Evolutionary conservation across 2,329 filamentous ascomycete genomes (phyloP).

Genomic region (Phialophora macrospora): DNA sequence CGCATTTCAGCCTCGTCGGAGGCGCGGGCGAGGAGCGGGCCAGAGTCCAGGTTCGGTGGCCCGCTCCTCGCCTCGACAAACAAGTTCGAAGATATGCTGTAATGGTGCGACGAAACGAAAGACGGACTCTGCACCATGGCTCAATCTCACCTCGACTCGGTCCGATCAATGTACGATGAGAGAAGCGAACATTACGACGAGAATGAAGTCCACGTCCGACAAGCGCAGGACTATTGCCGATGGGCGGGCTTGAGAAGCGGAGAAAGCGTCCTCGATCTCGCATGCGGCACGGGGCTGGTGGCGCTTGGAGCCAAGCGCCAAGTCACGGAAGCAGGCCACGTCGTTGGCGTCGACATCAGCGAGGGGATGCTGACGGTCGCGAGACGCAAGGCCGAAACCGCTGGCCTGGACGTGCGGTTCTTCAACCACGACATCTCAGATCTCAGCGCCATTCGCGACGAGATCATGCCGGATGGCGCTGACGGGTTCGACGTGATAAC

Average conservation of each 20-base stretch:
- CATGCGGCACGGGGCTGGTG: conserved; percentile 54
- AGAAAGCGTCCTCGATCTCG: conserved; percentile 52
- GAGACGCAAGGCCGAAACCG: conserved; percentile 20
- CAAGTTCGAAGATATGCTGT: background rate
- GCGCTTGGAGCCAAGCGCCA: conserved; percentile 46
- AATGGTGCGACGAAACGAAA: too few relatives aligned
- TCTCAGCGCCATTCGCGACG: conserved; percentile 8
- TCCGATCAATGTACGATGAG: conserved; percentile 28
- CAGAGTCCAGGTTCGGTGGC: too few relatives aligned
- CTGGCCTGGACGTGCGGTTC: conserved; percentile 16
- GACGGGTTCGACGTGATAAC: conserved; percentile 32
- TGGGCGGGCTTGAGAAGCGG: conserved; percentile 40
- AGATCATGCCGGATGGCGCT: background rate
- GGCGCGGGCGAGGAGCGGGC: too few relatives aligned
- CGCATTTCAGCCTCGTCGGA: conserved; percentile 8
- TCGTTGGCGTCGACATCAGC: conserved; percentile 51
- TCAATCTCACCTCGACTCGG: conserved; percentile 19
- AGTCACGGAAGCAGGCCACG: conserved; percentile 46
- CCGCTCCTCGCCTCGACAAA: background rate
- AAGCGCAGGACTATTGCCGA: conserved; percentile 25
- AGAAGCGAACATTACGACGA: conserved; percentile 29
- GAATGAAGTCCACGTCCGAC: conserved; percentile 25
- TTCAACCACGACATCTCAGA: conserved; percentile 27
- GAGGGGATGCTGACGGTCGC: conserved; percentile 50
- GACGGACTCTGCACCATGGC: conserved; percentile 6